A percentile compares a stretch with the other conserved stretches of the same genome.
Evolutionary conservation across 306 rosid species (phyloP).

Genomic region (Pterocarpus santalinus): DNA sequence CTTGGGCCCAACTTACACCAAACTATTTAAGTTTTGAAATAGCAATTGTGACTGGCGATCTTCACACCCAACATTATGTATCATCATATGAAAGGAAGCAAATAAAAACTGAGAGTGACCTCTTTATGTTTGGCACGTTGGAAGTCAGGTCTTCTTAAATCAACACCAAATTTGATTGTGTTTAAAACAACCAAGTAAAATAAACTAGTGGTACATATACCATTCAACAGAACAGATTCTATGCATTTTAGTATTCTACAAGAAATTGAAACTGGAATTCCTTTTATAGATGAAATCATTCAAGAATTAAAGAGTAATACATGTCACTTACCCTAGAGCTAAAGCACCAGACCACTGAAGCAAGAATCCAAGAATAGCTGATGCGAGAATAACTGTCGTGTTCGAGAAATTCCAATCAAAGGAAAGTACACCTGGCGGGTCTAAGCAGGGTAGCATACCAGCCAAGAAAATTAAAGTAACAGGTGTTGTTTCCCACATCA

Average conservation of each 20-base stretch:
- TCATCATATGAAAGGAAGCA: not conserved
- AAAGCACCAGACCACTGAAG: conserved; percentile 97
- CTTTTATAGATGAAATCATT: conserved; percentile 22
- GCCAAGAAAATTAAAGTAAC: conserved; percentile 74
- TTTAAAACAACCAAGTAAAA: not conserved
- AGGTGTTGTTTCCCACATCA: conserved; percentile 96
- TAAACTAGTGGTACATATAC: not conserved
- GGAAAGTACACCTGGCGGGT: conserved; percentile 78
- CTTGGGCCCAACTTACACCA: not conserved
- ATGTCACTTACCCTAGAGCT: conserved; percentile 81
- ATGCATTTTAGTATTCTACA: not conserved
- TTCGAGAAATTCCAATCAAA: conserved; percentile 72
- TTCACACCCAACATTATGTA: conserved; percentile 15
- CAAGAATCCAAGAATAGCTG: conserved; percentile 87
- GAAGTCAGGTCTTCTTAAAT: not conserved
- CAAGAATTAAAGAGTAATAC: conserved; percentile 20
- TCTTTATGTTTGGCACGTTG: conserved; percentile 5
- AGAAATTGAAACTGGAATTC: conserved; percentile 1
- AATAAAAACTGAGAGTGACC: not conserved
- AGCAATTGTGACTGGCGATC: not conserved
- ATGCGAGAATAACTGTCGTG: conserved; percentile 67
- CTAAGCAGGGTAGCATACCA: conserved; percentile 78
- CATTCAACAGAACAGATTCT: not conserved
- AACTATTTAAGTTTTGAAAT: not conserved
- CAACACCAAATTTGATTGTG: not conserved